Conservation (phyloP, 2,329 filamentous ascomycete species). For the Rutstroemia sydowiana region DNA sequence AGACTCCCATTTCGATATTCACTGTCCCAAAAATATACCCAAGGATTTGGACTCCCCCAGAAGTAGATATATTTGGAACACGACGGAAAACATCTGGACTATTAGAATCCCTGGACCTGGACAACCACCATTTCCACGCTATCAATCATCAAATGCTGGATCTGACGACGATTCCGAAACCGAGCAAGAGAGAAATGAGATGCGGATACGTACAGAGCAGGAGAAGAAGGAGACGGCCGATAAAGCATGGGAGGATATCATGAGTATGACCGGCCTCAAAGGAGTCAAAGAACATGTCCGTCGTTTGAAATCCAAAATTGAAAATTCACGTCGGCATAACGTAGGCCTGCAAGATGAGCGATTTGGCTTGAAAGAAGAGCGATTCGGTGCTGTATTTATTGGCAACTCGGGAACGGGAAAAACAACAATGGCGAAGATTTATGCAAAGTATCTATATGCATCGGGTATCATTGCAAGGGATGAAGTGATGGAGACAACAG, state of each 20-base stretch:
- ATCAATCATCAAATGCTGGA: neutral
- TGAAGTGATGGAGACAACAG: slow-evolving; percentile 57
- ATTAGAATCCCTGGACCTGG: too few species aligned
- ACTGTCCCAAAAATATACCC: neutral
- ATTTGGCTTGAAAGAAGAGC: slow-evolving; percentile 39
- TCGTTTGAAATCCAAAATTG: slow-evolving; percentile 42
- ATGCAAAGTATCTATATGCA: slow-evolving; percentile 54
- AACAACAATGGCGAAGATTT: slow-evolving; percentile 66
- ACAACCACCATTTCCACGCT: too few species aligned
- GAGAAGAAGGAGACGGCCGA: slow-evolving; percentile 35
- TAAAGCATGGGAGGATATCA: slow-evolving; percentile 39
- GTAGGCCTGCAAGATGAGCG: too few species aligned
- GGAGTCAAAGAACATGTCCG: slow-evolving; percentile 45
- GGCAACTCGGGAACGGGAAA: slow-evolving; percentile 53
- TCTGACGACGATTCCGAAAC: neutral
- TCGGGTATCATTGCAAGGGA: slow-evolving; percentile 53
- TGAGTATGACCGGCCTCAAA: slow-evolving; percentile 47
- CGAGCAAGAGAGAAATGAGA: neutral
- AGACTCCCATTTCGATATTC: neutral
- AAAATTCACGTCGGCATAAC: slow-evolving; percentile 38
- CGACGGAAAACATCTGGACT: neutral
- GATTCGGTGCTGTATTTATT: slow-evolving; percentile 43
- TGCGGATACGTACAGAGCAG: neutral
- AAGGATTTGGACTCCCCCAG: neutral
- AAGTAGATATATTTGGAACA: neutral